These are phyloP conservation scores for Cryoendolithus antarcticus DNA, from an alignment of 2,329 filamentous ascomycete genomes.

Conservation along the genomic window DNA sequence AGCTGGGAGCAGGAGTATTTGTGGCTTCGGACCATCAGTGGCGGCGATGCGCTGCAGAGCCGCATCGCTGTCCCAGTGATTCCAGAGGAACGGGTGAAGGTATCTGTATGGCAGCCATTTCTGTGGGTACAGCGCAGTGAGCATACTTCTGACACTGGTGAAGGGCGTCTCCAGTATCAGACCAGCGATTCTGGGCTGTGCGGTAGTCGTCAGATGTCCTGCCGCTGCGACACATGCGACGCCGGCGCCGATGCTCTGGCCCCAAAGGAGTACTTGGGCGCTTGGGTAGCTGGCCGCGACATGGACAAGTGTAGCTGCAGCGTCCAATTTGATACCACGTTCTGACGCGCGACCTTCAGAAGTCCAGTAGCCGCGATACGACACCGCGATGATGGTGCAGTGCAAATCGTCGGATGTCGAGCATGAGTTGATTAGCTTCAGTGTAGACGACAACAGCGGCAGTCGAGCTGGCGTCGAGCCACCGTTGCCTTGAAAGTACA, in stretches of 20 bases:
- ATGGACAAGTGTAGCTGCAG: conserved; percentile 53
- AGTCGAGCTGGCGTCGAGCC: conserved; percentile 35
- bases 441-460: conserved; percentile 33
- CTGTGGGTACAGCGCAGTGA: conserved; percentile 61
- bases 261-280: conserved; percentile 50
- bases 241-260: conserved; percentile 64
- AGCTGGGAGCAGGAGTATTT: conserved; percentile 45
- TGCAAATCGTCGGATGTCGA: conserved; percentile 6
- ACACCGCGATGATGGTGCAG: conserved; percentile 35
- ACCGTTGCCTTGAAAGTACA: conserved; percentile 39
- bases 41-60: conserved; percentile 29
- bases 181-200: conserved; percentile 18
- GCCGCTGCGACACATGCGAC: conserved; percentile 53
- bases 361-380: conserved; percentile 66
- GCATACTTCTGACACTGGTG: conserved; percentile 56
- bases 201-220: conserved; percentile 27
- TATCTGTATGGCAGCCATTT: conserved; percentile 69
- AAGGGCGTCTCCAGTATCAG: conserved; percentile 68
- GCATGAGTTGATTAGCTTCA: conserved; percentile 28
- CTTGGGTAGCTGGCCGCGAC: conserved; percentile 33
- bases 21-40: conserved; percentile 7
- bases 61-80: conserved; percentile 37
- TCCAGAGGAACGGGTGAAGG: conserved; percentile 61
- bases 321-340: conserved; percentile 55
- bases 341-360: conserved; percentile 61